phyloP scores from a whole-genome alignment of 148 eudicot genomes.

The Nepenthes gracilis region DNA sequence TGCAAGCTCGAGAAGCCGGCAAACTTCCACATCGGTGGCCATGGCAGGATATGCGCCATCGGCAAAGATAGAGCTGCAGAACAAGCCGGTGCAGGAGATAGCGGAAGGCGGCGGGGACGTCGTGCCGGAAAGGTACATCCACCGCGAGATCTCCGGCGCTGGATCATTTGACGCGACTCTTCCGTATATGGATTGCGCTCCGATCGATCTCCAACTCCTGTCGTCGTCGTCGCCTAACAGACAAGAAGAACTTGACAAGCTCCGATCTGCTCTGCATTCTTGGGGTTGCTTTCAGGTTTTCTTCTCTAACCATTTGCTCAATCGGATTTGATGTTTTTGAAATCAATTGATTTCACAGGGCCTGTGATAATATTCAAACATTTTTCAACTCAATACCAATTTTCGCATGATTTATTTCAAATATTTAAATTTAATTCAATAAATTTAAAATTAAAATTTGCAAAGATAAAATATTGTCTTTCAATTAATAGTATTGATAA shows the following conservation, averaged over 20 bases:
- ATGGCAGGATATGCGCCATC: too few relatives aligned
- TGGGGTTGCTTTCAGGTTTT: constrained; percentile 4
- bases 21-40: too few relatives aligned
- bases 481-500: too few relatives aligned
- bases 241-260: not conserved
- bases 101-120: not conserved
- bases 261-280: not conserved
- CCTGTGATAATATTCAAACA: too few relatives aligned
- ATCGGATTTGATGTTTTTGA: not conserved
- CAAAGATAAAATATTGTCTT: too few relatives aligned
- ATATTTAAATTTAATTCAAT: too few relatives aligned
- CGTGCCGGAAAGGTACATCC: not conserved
- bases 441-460: too few relatives aligned
- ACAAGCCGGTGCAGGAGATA: too few relatives aligned
- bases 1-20: too few relatives aligned
- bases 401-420: too few relatives aligned
- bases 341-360: not conserved
- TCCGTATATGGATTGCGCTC: not conserved
- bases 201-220: not conserved
- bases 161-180: not conserved
- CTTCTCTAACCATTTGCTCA: not conserved
- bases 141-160: not conserved
- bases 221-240: not conserved
- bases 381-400: too few relatives aligned
- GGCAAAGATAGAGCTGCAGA: too few relatives aligned